A percentile compares a stretch with the other conserved stretches of the same genome.
These are phyloP conservation scores for Pythium graminicola DNA, from an alignment of 352 stramenopile genomes.

Conservation along the genomic window DNA sequence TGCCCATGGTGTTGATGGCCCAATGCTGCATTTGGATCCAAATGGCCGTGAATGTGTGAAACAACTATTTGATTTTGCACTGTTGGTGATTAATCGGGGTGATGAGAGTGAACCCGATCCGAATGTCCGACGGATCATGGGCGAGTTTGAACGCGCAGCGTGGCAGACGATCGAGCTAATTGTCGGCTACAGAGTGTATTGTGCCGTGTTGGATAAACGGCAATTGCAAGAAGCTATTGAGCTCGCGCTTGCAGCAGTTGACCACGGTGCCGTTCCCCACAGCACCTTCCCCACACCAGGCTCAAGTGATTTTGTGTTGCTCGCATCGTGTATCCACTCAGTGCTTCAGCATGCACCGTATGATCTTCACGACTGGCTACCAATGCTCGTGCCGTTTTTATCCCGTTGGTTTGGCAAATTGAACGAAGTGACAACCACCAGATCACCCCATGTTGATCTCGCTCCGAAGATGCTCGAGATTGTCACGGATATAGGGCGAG, in stretches of 20 bases:
- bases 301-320: conserved; percentile 21
- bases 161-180: conserved; percentile 58
- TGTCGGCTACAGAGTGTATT: conserved; percentile 61
- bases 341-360: conserved; percentile 55
- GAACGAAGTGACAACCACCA: conserved; percentile 7
- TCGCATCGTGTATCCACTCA: conserved; percentile 30
- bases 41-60: conserved; percentile 59
- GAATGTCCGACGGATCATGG: conserved; percentile 17
- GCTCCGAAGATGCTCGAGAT: conserved; percentile 40
- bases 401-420: conserved; percentile 41
- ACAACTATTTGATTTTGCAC: conserved; percentile 52
- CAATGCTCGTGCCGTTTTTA: conserved; percentile 38
- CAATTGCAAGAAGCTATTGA: conserved; percentile 52
- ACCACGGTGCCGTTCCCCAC: conserved; percentile 21
- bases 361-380: conserved; percentile 45
- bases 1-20: conserved; percentile 40
- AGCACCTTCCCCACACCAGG: conserved; percentile 5
- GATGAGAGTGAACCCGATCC: conserved; percentile 21
- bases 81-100: conserved; percentile 40
- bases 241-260: conserved; percentile 44
- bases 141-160: conserved; percentile 53
- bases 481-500: conserved; percentile 38
- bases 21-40: conserved; percentile 61
- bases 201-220: conserved; percentile 42
- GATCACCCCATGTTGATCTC: conserved; percentile 8